Evolutionary conservation across 2,329 filamentous ascomycete species (phyloP).

Genomic region (Talaromyces sp.): DNA sequence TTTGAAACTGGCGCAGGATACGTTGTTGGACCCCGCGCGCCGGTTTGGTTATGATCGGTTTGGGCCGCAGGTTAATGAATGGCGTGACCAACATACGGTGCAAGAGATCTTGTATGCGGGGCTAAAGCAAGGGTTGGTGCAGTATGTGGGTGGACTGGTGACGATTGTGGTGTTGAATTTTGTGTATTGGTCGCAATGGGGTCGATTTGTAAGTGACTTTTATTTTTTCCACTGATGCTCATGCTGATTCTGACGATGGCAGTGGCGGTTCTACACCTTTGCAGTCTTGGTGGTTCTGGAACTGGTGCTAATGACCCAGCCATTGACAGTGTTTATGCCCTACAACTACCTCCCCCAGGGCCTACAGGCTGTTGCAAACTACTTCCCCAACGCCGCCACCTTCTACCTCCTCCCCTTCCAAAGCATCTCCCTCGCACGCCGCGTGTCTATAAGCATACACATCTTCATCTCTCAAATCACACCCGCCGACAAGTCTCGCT

Average conservation of each 20-base stretch:
- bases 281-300: slow-evolving; percentile 52
- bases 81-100: slow-evolving; percentile 52
- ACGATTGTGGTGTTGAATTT: slow-evolving; percentile 33
- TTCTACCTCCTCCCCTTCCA: slow-evolving; percentile 71
- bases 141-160: slow-evolving; percentile 34
- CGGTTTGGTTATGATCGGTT: slow-evolving; percentile 89
- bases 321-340: slow-evolving; percentile 35
- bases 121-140: slow-evolving; percentile 40
- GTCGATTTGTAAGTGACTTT: slow-evolving; percentile 42
- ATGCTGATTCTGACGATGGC: slow-evolving; percentile 1
- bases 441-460: slow-evolving; percentile 69
- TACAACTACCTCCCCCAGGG: slow-evolving; percentile 23
- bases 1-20: slow-evolving; percentile 77
- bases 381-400: slow-evolving; percentile 28
- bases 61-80: slow-evolving; percentile 63
- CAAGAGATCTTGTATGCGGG: slow-evolving; percentile 68
- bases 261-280: slow-evolving; percentile 50
- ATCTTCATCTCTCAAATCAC: slow-evolving; percentile 79
- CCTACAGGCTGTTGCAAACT: slow-evolving; percentile 22
- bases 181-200: slow-evolving; percentile 37
- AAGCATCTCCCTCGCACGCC: slow-evolving; percentile 67
- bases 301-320: slow-evolving; percentile 50
- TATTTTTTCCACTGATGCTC: too few relatives aligned
- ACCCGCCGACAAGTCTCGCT: slow-evolving; percentile 48
- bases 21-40: slow-evolving; percentile 66